These are phyloP conservation scores for Davidsoniella virescens DNA, from an alignment of 2,329 filamentous ascomycete genomes.

Conservation along the genomic window DNA sequence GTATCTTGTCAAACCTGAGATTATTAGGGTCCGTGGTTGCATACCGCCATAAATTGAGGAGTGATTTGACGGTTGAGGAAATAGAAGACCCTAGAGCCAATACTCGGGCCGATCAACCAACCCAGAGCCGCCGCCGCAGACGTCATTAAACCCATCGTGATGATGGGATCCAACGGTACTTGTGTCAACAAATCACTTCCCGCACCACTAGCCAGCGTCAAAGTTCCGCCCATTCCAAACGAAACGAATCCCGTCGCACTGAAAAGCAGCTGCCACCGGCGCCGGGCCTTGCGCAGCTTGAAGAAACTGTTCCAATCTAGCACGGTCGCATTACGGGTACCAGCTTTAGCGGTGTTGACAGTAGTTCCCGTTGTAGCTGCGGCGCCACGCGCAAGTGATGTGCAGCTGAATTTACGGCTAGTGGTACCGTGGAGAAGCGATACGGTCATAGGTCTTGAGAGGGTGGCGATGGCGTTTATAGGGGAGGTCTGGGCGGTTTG, in stretches of 20 bases:
- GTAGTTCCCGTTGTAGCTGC: slow-evolving; percentile 8
- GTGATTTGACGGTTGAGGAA: slow-evolving; percentile 48
- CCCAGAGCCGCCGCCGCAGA: slow-evolving; percentile 63
- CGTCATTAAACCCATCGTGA: slow-evolving; percentile 68
- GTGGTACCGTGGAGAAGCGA: slow-evolving; percentile 6
- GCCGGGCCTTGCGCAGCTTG: slow-evolving; percentile 68
- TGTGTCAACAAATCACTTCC: slow-evolving; percentile 55
- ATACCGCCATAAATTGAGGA: slow-evolving; percentile 51
- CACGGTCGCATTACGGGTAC: slow-evolving; percentile 20
- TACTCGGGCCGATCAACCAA: slow-evolving; percentile 72
- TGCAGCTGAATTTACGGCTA: slow-evolving; percentile 11
- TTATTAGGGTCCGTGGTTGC: background rate
- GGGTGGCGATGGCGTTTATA: slow-evolving; percentile 13
- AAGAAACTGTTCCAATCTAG: slow-evolving; percentile 91
- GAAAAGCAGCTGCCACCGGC: slow-evolving; percentile 67
- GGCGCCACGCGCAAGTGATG: slow-evolving; percentile 11
- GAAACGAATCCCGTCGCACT: slow-evolving; percentile 49
- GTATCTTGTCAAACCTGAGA: background rate
- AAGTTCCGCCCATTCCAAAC: slow-evolving; percentile 44
- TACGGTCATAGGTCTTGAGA: background rate
- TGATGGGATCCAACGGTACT: slow-evolving; percentile 73
- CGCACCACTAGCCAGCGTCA: slow-evolving; percentile 52
- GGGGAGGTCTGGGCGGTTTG: slow-evolving; percentile 5
- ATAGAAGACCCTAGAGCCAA: slow-evolving; percentile 70
- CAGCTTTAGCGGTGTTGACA: slow-evolving; percentile 16